A percentile compares a stretch with the other conserved stretches of the same genome.
These are phyloP conservation scores for Xerocomellus intermedius DNA, from an alignment of 768 basidiomycete genomes.

Conservation along the genomic window DNA sequence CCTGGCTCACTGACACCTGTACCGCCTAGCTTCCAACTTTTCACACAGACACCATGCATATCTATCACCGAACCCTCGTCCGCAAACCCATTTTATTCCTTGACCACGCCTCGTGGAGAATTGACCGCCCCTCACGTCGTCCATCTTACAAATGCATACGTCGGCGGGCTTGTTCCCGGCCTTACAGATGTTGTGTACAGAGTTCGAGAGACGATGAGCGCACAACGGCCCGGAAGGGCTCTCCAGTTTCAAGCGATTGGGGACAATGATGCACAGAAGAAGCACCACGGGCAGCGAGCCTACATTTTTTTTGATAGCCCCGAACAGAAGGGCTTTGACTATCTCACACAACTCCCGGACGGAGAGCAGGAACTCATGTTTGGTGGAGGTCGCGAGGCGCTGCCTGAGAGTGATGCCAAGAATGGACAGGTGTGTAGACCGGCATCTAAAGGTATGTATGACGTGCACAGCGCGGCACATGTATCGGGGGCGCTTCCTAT, in stretches of 20 bases:
- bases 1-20: background rate
- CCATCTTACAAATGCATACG: slow-evolving; percentile 57
- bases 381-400: slow-evolving; percentile 54
- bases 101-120: slow-evolving; percentile 43
- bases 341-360: slow-evolving; percentile 60
- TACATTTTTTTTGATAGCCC: slow-evolving; percentile 56
- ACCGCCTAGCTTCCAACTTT: slow-evolving; percentile 36
- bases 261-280: slow-evolving; percentile 3
- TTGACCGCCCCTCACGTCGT: slow-evolving; percentile 43
- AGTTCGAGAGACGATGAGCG: slow-evolving; percentile 58
- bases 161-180: slow-evolving; percentile 44
- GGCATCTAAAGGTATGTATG: slow-evolving; percentile 30
- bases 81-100: slow-evolving; percentile 32
- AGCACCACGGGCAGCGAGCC: slow-evolving; percentile 44
- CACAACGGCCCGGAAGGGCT: slow-evolving; percentile 52
- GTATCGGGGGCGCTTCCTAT: slow-evolving; percentile 49
- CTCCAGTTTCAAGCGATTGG: slow-evolving; percentile 20
- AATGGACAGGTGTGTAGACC: slow-evolving; percentile 20
- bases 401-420: background rate
- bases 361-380: slow-evolving; percentile 57
- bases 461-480: slow-evolving; percentile 39
- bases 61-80: slow-evolving; percentile 32
- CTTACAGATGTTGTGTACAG: slow-evolving; percentile 32
- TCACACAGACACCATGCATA: slow-evolving; percentile 43
- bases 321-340: slow-evolving; percentile 49